Conservation (phyloP, 2,329 filamentous ascomycete species). For the Colletotrichum sp. region DNA sequence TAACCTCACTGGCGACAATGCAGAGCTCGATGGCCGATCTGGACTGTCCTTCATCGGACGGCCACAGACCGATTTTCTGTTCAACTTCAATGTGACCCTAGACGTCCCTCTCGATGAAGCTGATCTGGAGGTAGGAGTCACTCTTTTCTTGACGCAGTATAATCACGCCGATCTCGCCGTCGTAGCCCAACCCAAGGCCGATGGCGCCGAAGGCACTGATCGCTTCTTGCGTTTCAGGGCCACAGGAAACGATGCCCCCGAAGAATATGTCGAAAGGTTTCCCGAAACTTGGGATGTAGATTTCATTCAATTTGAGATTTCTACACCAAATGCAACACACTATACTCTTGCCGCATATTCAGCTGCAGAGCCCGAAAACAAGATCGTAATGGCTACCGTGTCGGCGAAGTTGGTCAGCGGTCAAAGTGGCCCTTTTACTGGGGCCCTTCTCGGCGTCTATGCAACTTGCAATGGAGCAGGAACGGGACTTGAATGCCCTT, state of each 20-base stretch:
- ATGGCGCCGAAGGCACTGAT: not conserved
- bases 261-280: not conserved
- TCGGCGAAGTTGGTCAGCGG: not conserved
- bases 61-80: not conserved
- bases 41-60: not conserved
- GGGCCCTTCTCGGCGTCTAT: not conserved
- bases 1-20: not conserved
- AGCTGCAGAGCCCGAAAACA: not conserved
- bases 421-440: not conserved
- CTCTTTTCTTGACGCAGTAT: not conserved
- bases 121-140: not conserved
- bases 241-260: not conserved
- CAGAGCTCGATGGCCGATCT: not conserved
- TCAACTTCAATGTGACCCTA: not conserved
- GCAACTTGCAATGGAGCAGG: not conserved
- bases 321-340: not conserved
- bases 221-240: not conserved
- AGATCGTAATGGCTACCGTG: not conserved
- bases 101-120: not conserved
- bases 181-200: not conserved
- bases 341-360: not conserved
- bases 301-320: not conserved
- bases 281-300: accelerated
- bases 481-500: not conserved
- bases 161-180: not conserved